A percentile compares a stretch with the other conserved stretches of the same genome.
phyloP scores from a whole-genome alignment of 768 basidiomycete genomes.

The Tulasnella sp. region DNA sequence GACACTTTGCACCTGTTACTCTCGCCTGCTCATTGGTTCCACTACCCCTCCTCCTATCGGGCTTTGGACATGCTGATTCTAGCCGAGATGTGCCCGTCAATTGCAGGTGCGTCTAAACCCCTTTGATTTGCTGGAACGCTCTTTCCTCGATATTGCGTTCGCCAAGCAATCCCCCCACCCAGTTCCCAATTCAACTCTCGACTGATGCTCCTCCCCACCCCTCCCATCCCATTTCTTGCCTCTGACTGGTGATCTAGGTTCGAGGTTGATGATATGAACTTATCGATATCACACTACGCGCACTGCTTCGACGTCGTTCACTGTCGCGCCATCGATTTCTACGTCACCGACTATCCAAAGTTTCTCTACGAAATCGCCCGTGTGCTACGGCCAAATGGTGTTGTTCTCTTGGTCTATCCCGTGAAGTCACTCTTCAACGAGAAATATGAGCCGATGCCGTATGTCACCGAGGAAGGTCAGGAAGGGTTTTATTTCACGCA shows the following conservation, averaged over 20 bases:
- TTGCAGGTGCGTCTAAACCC: background rate
- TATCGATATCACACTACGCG: background rate
- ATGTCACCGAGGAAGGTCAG: background rate
- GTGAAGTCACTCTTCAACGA: background rate
- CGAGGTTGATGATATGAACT: background rate
- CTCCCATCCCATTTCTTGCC: background rate
- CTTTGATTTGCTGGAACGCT: background rate
- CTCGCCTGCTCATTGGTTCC: too few relatives aligned
- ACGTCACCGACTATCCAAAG: background rate
- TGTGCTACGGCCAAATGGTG: background rate
- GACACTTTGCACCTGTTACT: too few relatives aligned
- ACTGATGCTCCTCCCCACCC: too few relatives aligned
- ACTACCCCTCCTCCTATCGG: too few relatives aligned
- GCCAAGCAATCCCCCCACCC: too few relatives aligned
- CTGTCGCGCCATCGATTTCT: background rate
- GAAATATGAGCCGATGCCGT: background rate
- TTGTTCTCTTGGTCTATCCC: background rate
- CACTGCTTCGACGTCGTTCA: constrained; percentile 9
- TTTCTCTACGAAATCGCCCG: constrained; percentile 3
- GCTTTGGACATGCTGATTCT: background rate
- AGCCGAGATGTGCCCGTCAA: background rate
- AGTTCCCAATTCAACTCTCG: too few relatives aligned
- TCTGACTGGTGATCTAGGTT: too few relatives aligned
- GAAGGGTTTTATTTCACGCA: constrained; percentile 2
- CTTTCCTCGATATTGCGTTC: background rate